phyloP scores from a whole-genome alignment of 163 green algal genomes.

The Scenedesmus sp. region DNA sequence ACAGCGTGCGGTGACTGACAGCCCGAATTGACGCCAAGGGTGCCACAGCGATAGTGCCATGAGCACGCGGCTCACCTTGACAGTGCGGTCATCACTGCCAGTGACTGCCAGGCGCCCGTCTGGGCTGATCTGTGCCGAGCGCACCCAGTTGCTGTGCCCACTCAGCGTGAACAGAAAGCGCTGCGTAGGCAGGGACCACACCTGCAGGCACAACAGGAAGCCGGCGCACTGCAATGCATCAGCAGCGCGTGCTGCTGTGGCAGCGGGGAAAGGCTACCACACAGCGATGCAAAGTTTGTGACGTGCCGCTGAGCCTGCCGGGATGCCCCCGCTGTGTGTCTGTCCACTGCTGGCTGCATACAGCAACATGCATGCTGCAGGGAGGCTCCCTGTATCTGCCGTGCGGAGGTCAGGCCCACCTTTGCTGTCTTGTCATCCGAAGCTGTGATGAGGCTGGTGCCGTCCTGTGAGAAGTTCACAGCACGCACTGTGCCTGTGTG shows the following conservation, averaged over 20 bases:
- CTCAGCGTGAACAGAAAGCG: conserved; percentile 86
- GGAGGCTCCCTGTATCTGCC: background rate
- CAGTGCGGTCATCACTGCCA: conserved; percentile 86
- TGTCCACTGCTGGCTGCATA: background rate
- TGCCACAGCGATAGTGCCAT: too few relatives aligned
- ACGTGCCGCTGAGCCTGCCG: background rate
- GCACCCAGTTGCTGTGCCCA: conserved; percentile 94
- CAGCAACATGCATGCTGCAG: background rate
- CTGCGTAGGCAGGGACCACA: conserved; percentile 87
- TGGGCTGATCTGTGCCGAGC: conserved; percentile 78
- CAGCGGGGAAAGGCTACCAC: background rate
- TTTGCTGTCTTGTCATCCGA: conserved; percentile 95
- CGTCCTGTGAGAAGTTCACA: conserved; percentile 85
- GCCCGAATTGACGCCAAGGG: background rate
- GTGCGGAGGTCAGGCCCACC: conserved; percentile 48
- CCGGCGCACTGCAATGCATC: background rate
- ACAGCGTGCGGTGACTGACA: background rate
- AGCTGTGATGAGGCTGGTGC: conserved; percentile 81
- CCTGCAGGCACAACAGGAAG: conserved; percentile 64
- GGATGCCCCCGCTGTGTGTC: background rate
- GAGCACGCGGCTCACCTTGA: conserved; percentile 61
- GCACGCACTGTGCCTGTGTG: conserved; percentile 88
- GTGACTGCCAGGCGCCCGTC: conserved; percentile 87
- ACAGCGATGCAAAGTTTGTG: background rate
- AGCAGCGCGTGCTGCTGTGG: background rate